A percentile compares a stretch with the other conserved stretches of the same genome.
phyloP scores from a whole-genome alignment of 2,329 filamentous ascomycete species.

The Catunica adiposa region DNA sequence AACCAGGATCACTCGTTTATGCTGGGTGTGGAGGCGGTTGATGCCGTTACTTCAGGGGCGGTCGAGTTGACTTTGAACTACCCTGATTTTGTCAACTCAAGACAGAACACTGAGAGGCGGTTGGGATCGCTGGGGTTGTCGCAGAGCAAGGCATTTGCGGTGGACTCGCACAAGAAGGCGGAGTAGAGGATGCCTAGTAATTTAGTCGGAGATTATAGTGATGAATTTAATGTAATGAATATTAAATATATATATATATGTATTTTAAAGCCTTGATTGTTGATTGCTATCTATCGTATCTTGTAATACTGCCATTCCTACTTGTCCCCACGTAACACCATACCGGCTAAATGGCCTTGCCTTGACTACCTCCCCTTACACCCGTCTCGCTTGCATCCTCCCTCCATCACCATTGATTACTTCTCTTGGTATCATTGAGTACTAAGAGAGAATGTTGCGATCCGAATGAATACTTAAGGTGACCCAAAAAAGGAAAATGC shows the following conservation, averaged over 20 bases:
- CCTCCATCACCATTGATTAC: neutral
- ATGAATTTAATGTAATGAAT: neutral
- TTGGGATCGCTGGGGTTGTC: conserved; percentile 21
- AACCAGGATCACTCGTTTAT: conserved; percentile 98
- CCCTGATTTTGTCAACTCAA: conserved; percentile 82
- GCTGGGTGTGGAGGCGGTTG: conserved; percentile 84
- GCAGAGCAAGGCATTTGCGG: conserved; percentile 4
- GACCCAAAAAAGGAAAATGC: neutral
- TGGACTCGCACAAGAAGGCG: conserved; percentile 7
- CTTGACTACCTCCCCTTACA: neutral
- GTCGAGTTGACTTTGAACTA: conserved; percentile 91
- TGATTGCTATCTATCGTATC: neutral
- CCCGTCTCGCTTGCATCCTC: neutral
- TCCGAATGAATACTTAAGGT: neutral
- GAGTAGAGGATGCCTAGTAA: neutral
- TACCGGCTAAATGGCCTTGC: neutral
- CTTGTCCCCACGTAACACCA: neutral
- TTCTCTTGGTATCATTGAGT: too few relatives aligned
- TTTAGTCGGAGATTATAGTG: neutral
- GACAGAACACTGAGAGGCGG: conserved; percentile 50
- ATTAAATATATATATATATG: too few relatives aligned
- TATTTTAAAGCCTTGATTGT: neutral
- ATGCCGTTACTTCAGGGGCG: conserved; percentile 76
- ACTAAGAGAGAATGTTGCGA: neutral
- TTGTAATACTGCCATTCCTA: too few relatives aligned